Conservation (phyloP, 139 green algal species). For the Micromonas pusilla region DNA sequence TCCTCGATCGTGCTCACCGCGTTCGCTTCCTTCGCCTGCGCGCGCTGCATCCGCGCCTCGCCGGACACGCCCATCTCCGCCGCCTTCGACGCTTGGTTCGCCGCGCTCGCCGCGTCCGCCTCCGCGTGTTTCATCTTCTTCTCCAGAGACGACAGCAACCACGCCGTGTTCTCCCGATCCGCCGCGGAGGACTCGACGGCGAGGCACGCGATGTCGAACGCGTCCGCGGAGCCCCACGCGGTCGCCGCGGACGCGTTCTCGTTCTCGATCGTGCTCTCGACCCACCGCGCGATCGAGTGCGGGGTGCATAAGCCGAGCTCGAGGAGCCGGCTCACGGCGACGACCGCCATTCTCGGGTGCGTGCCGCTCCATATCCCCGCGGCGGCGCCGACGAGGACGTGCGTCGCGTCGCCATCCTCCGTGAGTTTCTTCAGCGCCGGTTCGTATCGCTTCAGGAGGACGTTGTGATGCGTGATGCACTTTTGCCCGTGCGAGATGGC, state of each 20-base stretch:
- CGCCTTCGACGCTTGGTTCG: too few relatives aligned
- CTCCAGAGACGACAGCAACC: background rate
- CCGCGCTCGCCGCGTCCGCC: background rate
- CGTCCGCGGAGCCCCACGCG: background rate
- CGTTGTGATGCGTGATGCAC: slow-evolving; percentile 21
- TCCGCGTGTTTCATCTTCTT: background rate
- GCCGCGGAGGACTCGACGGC: background rate
- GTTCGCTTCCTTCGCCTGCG: too few relatives aligned
- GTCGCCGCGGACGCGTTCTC: background rate
- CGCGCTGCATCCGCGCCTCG: too few relatives aligned
- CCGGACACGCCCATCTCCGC: too few relatives aligned
- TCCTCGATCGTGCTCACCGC: too few relatives aligned
- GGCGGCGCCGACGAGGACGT: background rate
- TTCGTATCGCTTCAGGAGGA: slow-evolving; percentile 19
- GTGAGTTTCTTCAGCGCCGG: background rate
- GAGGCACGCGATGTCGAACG: background rate
- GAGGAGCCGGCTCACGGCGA: slow-evolving; percentile 3
- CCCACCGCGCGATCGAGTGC: background rate
- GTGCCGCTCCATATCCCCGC: slow-evolving; percentile 2
- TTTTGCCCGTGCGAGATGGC: slow-evolving; percentile 11
- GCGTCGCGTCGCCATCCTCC: background rate
- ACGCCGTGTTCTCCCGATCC: background rate
- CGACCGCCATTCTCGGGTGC: background rate
- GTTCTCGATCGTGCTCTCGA: background rate
- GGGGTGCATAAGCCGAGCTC: background rate